phyloP scores from a whole-genome alignment of 2,329 filamentous ascomycete genomes.

The Xylariales sp. region DNA sequence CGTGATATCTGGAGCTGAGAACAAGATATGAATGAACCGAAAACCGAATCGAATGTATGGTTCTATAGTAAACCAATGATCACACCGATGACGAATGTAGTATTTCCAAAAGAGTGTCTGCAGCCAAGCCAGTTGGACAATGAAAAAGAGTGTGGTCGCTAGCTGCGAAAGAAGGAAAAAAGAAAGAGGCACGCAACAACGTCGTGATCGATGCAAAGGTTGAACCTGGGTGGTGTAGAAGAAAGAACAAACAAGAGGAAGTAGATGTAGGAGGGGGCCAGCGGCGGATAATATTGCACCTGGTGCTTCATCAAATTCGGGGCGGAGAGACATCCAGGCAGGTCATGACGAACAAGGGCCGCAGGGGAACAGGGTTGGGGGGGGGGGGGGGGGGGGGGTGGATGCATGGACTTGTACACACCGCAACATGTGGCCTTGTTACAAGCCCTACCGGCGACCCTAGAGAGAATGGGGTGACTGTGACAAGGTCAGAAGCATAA shows the following conservation, averaged over 20 bases:
- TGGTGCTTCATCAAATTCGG: slow-evolving; percentile 15
- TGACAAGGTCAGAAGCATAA: slow-evolving; percentile 30
- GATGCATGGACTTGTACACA: slow-evolving; percentile 19
- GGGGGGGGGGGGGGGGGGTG: slow-evolving; percentile 24
- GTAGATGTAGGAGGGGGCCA: slow-evolving; percentile 25
- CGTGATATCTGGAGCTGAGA: background rate
- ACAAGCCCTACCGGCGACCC: slow-evolving; percentile 26
- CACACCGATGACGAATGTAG: slow-evolving; percentile 30
- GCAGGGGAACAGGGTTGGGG: slow-evolving; percentile 26
- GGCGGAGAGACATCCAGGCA: slow-evolving; percentile 7
- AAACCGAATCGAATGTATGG: slow-evolving; percentile 24
- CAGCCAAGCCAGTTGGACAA: slow-evolving; percentile 54
- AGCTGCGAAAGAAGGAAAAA: slow-evolving; percentile 40
- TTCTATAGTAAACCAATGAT: slow-evolving; percentile 27
- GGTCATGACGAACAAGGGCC: slow-evolving; percentile 7
- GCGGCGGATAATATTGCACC: slow-evolving; percentile 29
- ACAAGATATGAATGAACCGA: slow-evolving; percentile 15
- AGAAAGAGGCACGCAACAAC: slow-evolving; percentile 26
- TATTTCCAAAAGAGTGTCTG: slow-evolving; percentile 45
- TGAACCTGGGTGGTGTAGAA: slow-evolving; percentile 23
- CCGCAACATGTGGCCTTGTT: slow-evolving; percentile 33
- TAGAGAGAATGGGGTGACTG: slow-evolving; percentile 25
- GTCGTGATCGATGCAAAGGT: slow-evolving; percentile 24
- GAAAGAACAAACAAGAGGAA: slow-evolving; percentile 35
- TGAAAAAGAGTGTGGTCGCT: slow-evolving; percentile 36